phyloP scores from a whole-genome alignment of 1,284 basidiomycete genomes.

The Cystobasidiaceae sp. region DNA sequence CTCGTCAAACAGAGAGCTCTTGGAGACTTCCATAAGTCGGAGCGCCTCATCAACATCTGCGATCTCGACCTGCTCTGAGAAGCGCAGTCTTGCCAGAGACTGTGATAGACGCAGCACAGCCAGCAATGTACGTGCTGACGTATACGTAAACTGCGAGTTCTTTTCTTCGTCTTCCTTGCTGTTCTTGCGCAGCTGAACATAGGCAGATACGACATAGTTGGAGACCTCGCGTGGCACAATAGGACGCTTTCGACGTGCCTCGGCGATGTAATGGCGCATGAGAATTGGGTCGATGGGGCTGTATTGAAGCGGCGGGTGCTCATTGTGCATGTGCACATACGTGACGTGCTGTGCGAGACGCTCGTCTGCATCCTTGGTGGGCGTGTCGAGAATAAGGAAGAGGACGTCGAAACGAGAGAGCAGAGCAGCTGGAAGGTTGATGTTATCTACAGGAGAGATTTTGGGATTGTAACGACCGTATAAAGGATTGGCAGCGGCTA shows the following conservation, averaged over 20 bases:
- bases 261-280: slow-evolving; percentile 95
- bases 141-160: slow-evolving; percentile 86
- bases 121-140: slow-evolving; percentile 92
- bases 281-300: slow-evolving; percentile 73
- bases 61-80: slow-evolving; percentile 70
- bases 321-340: slow-evolving; percentile 93
- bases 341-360: slow-evolving; percentile 94
- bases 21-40: slow-evolving; percentile 92
- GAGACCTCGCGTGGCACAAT: slow-evolving; percentile 80
- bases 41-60: slow-evolving; percentile 95
- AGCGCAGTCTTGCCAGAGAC: slow-evolving; percentile 85
- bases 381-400: slow-evolving; percentile 96
- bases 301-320: slow-evolving; percentile 66
- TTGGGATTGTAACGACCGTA: slow-evolving; percentile 98
- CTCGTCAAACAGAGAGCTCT: slow-evolving; percentile 75
- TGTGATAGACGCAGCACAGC: slow-evolving; percentile 91
- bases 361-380: slow-evolving; percentile 89
- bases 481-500: slow-evolving; percentile 95
- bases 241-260: slow-evolving; percentile 82
- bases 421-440: slow-evolving; percentile 95
- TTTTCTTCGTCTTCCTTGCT: slow-evolving; percentile 77
- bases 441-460: slow-evolving; percentile 96
- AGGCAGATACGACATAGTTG: slow-evolving; percentile 88
- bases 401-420: slow-evolving; percentile 93
- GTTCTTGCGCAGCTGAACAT: slow-evolving; percentile 87